These are phyloP conservation scores for Inga oerstediana DNA, from an alignment of 306 rosid species.

Conservation along the genomic window DNA sequence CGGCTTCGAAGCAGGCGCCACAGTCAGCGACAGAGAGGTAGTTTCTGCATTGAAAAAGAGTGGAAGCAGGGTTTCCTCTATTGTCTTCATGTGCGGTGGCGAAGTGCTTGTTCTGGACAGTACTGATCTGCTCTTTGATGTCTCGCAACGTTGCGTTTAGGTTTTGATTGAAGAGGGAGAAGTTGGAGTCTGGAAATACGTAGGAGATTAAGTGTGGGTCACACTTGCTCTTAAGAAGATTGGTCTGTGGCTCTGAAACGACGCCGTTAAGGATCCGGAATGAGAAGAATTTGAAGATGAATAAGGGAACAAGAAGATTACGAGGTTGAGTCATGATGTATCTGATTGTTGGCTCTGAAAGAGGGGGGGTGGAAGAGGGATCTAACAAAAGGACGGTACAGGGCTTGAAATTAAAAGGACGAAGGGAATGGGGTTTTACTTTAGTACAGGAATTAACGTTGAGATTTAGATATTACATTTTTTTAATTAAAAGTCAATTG, in stretches of 20 bases:
- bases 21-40: slow-evolving; percentile 58
- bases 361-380: neutral
- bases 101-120: slow-evolving; percentile 39
- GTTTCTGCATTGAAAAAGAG: slow-evolving; percentile 62
- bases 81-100: slow-evolving; percentile 43
- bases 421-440: neutral
- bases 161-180: slow-evolving; percentile 32
- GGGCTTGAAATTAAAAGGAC: too few species aligned
- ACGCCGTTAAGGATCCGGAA: neutral
- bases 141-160: slow-evolving; percentile 48
- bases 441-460: neutral
- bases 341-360: neutral
- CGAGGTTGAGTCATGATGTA: neutral
- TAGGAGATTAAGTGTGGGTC: slow-evolving; percentile 37
- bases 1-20: slow-evolving; percentile 42
- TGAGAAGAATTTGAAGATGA: neutral
- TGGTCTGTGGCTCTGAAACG: slow-evolving; percentile 45
- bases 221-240: slow-evolving; percentile 46
- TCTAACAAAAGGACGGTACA: too few species aligned
- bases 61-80: slow-evolving; percentile 32
- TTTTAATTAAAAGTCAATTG: too few species aligned
- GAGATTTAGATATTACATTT: neutral
- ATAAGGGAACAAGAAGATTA: neutral
- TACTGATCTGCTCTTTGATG: slow-evolving; percentile 31
- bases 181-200: slow-evolving; percentile 21